These are phyloP conservation scores for Lipomyces mesembrius DNA, from an alignment of 805 yeast genomes.

Conservation along the genomic window DNA sequence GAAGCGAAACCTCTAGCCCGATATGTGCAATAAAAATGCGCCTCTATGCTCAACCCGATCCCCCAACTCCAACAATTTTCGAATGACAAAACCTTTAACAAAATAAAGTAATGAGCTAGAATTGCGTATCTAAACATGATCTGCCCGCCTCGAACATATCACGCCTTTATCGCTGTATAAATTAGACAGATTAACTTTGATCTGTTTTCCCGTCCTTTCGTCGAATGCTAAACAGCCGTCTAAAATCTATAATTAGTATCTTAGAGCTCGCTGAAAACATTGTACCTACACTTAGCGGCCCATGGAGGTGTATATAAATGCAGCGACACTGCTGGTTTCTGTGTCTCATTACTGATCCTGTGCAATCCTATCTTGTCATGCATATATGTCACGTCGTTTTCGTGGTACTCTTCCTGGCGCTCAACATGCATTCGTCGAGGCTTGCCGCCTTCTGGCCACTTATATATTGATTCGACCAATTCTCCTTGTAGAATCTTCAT, in stretches of 20 bases:
- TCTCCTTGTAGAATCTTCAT: conserved; percentile 69
- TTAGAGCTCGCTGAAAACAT: conserved; percentile 45
- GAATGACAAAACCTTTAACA: not conserved
- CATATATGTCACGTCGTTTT: conserved; percentile 62
- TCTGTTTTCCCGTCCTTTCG: conserved; percentile 50
- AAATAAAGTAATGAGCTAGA: not conserved
- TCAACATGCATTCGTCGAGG: conserved; percentile 41
- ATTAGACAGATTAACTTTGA: conserved; percentile 51
- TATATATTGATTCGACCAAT: conserved; percentile 61
- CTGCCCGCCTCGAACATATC: conserved; percentile 14
- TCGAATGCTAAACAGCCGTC: conserved; percentile 52
- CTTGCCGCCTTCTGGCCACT: conserved; percentile 50
- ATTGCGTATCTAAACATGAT: conserved; percentile 13
- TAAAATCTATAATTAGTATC: conserved; percentile 1
- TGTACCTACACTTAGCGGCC: conserved; percentile 59
- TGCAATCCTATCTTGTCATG: conserved; percentile 70
- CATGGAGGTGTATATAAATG: conserved; percentile 80
- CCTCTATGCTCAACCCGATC: not conserved
- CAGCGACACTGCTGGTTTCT: conserved; percentile 60
- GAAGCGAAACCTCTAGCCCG: not conserved
- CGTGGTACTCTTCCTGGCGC: conserved; percentile 42
- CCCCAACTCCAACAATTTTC: not conserved
- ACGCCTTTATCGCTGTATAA: conserved; percentile 67
- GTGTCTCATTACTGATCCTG: conserved; percentile 57
- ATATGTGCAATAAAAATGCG: not conserved